Evolutionary conservation across 352 stramenopile genomes (phyloP).

Genomic region (Globisporangium iwayamae): DNA sequence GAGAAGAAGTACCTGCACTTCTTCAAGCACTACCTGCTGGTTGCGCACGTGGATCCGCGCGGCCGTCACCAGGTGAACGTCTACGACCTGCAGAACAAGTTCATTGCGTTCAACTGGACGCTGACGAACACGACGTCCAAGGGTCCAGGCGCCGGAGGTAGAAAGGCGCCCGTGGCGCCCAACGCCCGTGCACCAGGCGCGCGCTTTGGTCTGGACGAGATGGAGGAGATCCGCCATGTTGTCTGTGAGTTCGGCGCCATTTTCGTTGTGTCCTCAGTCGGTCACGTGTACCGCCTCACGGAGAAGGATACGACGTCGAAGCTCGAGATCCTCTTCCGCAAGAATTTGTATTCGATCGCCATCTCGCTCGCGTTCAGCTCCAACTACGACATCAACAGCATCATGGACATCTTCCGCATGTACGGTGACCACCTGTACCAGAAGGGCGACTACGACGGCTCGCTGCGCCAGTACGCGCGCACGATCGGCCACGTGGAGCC

Average conservation of each 20-base stretch:
- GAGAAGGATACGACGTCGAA: constrained; percentile 96
- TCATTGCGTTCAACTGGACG: constrained; percentile 90
- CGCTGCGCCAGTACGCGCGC: constrained; percentile 96
- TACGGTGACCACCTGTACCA: constrained; percentile 98
- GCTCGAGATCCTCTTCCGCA: constrained; percentile 95
- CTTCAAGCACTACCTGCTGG: constrained; percentile 87
- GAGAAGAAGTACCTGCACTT: constrained; percentile 86
- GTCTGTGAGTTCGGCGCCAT: constrained; percentile 85
- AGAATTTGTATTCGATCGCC: constrained; percentile 97
- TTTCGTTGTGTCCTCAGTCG: constrained; percentile 84
- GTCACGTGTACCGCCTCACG: constrained; percentile 89
- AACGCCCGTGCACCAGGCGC: constrained; percentile 45
- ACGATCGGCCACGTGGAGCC: constrained; percentile 97
- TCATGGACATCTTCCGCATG: constrained; percentile 95
- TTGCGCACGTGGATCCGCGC: constrained; percentile 78
- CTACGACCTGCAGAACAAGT: constrained; percentile 92
- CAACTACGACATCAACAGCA: constrained; percentile 93
- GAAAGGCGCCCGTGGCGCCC: constrained; percentile 24
- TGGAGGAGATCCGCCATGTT: constrained; percentile 86
- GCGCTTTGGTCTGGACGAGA: constrained; percentile 79
- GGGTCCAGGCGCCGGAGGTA: neutral
- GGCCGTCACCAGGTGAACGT: constrained; percentile 86
- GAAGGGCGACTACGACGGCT: constrained; percentile 95
- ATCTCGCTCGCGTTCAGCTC: constrained; percentile 96
- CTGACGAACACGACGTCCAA: constrained; percentile 57